phyloP scores from a whole-genome alignment of 2,329 filamentous ascomycete species.

The Diplodia corticola region DNA sequence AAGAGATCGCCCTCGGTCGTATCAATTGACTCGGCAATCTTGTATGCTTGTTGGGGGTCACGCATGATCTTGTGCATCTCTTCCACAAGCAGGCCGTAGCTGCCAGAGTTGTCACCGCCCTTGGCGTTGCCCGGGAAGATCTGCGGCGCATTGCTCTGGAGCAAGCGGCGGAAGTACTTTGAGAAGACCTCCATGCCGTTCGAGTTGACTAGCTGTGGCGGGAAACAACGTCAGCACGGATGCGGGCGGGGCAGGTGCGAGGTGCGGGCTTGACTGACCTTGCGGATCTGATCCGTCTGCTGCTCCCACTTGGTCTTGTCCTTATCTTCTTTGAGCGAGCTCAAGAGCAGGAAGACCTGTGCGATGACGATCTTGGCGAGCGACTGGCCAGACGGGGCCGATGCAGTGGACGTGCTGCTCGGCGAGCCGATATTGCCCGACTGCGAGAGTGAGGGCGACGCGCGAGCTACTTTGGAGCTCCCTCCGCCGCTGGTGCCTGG shows the following conservation, averaged over 20 bases:
- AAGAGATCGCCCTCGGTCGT: slow-evolving; percentile 89
- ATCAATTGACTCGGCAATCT: slow-evolving; percentile 92
- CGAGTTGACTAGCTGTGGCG: slow-evolving; percentile 81
- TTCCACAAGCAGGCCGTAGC: slow-evolving; percentile 76
- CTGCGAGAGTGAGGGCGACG: slow-evolving; percentile 60
- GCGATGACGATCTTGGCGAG: slow-evolving; percentile 92
- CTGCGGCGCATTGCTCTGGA: slow-evolving; percentile 85
- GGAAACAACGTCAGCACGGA: slow-evolving; percentile 27
- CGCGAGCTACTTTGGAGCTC: slow-evolving; percentile 57
- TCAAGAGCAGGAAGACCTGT: slow-evolving; percentile 91
- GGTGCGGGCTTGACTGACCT: slow-evolving; percentile 59
- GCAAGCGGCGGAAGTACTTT: slow-evolving; percentile 90
- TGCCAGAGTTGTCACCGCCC: slow-evolving; percentile 72
- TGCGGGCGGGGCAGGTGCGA: background rate
- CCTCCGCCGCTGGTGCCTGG: slow-evolving; percentile 55
- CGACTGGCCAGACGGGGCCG: slow-evolving; percentile 45
- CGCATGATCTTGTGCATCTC: slow-evolving; percentile 86
- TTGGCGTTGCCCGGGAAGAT: slow-evolving; percentile 83
- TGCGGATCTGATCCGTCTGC: slow-evolving; percentile 87
- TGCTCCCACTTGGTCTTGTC: slow-evolving; percentile 93
- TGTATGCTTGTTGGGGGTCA: slow-evolving; percentile 78
- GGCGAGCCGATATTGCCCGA: slow-evolving; percentile 57
- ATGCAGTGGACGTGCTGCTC: slow-evolving; percentile 49
- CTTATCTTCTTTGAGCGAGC: slow-evolving; percentile 93
- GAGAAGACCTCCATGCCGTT: slow-evolving; percentile 99